A percentile compares a stretch with the other conserved stretches of the same genome.
Evolutionary conservation across 306 rosid species (phyloP).

Genomic region (Ochetophila trinervis): DNA sequence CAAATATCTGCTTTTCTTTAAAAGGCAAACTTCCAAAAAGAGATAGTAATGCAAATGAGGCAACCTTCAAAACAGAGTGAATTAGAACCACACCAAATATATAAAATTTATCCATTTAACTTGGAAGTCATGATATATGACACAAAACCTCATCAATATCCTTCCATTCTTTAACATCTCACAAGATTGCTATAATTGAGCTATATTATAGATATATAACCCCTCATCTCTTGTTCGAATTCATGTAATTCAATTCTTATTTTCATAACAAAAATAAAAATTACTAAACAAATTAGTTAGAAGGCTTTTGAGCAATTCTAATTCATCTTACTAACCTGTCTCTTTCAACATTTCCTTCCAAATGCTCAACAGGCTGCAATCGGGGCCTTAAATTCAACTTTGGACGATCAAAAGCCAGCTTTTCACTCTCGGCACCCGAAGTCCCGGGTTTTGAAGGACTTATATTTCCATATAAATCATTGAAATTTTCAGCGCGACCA

Average conservation of each 20-base stretch:
- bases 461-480: slow-evolving; percentile 46
- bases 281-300: background rate
- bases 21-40: no score
- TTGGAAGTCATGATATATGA: background rate
- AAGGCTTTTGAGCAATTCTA: slow-evolving; percentile 16
- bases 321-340: slow-evolving; percentile 56
- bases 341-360: slow-evolving; percentile 55
- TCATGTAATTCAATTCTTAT: background rate
- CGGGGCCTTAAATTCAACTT: slow-evolving; percentile 89
- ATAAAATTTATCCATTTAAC: background rate
- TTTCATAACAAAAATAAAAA: background rate
- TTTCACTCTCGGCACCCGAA: slow-evolving; percentile 55
- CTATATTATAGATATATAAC: no score
- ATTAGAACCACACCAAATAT: background rate
- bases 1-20: no score
- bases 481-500: slow-evolving; percentile 42
- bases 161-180: background rate
- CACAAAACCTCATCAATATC: background rate
- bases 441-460: slow-evolving; percentile 48
- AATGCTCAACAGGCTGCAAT: slow-evolving; percentile 55
- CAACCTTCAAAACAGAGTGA: background rate
- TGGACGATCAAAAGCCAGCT: slow-evolving; percentile 67
- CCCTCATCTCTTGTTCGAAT: no score
- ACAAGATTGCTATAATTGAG: no score
- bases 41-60: no score